Evolutionary conservation across 192 early-diverging fungal genomes (phyloP).

Genomic region (Lobulomyces angularis): DNA sequence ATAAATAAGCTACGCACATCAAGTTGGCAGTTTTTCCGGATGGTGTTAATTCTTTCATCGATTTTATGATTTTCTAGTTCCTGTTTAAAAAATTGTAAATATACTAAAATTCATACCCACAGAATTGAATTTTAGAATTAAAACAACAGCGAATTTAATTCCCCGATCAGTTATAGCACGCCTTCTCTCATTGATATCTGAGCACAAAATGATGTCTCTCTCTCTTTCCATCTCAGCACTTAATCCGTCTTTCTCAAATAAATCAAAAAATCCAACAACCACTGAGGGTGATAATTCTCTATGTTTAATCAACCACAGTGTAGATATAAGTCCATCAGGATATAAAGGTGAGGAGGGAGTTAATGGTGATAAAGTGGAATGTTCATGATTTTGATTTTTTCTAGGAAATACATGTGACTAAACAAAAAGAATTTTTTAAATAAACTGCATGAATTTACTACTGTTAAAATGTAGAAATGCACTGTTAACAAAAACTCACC

Average conservation of each 20-base stretch:
- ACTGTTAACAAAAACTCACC: no score
- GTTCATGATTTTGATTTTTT: no score
- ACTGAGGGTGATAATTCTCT: conserved; percentile 46
- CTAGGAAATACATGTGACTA: no score
- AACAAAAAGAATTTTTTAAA: no score
- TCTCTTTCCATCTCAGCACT: conserved; percentile 45
- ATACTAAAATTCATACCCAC: conserved; percentile 21
- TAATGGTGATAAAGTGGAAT: conserved; percentile 57
- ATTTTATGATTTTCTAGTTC: conserved; percentile 44
- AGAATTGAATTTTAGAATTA: conserved; percentile 47
- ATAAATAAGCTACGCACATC: conserved; percentile 60
- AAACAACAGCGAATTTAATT: conserved; percentile 60
- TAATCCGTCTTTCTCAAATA: conserved; percentile 38
- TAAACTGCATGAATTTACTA: no score
- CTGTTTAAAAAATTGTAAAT: background rate
- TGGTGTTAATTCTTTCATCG: conserved; percentile 55
- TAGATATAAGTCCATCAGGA: conserved; percentile 74
- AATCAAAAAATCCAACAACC: conserved; percentile 55
- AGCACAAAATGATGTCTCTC: conserved; percentile 38
- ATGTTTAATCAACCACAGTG: conserved; percentile 57
- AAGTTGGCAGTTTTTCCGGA: conserved; percentile 55
- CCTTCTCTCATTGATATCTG: conserved; percentile 56
- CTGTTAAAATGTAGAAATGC: no score
- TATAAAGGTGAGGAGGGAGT: conserved; percentile 54
- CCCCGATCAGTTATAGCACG: conserved; percentile 48